Base-by-base conservation (phyloP, 495 filamentous ascomycete species). In the Melanomma pulvis-pyrius region DNA sequence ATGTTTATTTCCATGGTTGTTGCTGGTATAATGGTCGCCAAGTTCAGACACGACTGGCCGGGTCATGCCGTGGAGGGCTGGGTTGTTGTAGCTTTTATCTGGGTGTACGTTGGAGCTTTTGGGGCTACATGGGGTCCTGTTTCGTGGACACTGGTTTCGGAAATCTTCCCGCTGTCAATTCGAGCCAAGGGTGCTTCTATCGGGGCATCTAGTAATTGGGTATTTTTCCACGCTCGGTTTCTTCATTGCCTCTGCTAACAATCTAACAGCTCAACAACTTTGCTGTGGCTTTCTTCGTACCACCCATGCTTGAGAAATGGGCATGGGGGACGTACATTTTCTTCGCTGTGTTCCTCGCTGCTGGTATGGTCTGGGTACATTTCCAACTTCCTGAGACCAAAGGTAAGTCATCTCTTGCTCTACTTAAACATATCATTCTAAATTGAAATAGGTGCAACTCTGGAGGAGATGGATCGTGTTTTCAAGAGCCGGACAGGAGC, bases 391-490 rank as follows among this genome's bases (percentile, higher is more conserved):
- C 82, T 1, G 82, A 84, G 77, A 84, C 82, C 39, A 44, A 44
- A 17, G 39, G n/a, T n/a, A n/a, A n/a, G n/a, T n/a, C n/a, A n/a
- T n/a, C n/a, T n/a, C n/a, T n/a, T n/a, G n/a, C n/a, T n/a, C n/a
- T n/a, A n/a, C n/a, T n/a, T n/a, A n/a, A n/a, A n/a, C n/a, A n/a
- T n/a, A n/a, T n/a, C n/a, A n/a, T n/a, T n/a, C n/a, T n/a, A n/a
- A n/a, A n/a, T n/a, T n/a, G n/a, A n/a, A 2, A 84, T 83, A 61
- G 76, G 77, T 17, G 71, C 83, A 17, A 78, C 80, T 3, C 74
- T 84, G n/a, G 82, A 84, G 68, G 75, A 76, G n/a, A 84, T 84
- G 80, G 80, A 83, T 52, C 77, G 77, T 1, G 78, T 83, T 0
- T 83, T 83, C 64, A 70, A 64, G 4, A 80, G 77, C 49, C 71